Evolutionary conservation across 352 stramenopile species (phyloP).

Genomic region (Pythium guiyangense): DNA sequence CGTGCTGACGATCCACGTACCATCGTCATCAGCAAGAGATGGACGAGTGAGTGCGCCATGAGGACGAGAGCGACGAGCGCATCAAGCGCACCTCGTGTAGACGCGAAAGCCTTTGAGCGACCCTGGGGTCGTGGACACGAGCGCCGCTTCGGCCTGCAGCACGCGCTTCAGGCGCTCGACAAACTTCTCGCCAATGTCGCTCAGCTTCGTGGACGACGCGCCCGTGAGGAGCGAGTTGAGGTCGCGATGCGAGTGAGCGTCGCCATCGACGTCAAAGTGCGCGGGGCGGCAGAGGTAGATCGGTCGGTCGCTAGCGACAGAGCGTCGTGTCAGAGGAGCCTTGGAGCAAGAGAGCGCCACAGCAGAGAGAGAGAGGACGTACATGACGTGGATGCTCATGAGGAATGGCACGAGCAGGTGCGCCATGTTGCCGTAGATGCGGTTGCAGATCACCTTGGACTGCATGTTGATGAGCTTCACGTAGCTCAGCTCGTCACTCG

Average conservation of each 20-base stretch:
- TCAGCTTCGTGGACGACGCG: constrained; percentile 11
- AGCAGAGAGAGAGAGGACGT: too few species aligned
- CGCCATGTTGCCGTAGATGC: constrained; percentile 43
- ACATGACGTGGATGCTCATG: constrained; percentile 50
- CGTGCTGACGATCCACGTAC: constrained; percentile 16
- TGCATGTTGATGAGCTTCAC: constrained; percentile 72
- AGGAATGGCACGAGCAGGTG: constrained; percentile 45
- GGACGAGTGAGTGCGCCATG: neutral
- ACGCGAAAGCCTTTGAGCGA: constrained; percentile 23
- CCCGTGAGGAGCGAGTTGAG: constrained; percentile 11
- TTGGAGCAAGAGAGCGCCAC: too few species aligned
- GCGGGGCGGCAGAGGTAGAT: constrained; percentile 41
- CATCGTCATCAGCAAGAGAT: too few species aligned
- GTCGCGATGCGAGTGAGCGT: constrained; percentile 21
- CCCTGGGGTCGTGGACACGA: neutral
- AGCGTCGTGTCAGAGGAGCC: too few species aligned
- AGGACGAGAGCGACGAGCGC: neutral
- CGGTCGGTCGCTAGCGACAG: constrained; percentile 18
- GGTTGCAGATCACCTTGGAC: constrained; percentile 52
- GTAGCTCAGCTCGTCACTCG: constrained; percentile 62
- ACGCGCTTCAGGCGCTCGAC: constrained; percentile 21
- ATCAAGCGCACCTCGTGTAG: constrained; percentile 27
- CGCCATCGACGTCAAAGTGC: constrained; percentile 23
- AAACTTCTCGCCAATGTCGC: constrained; percentile 18
- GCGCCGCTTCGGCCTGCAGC: constrained; percentile 14